Conservation (phyloP, 495 filamentous ascomycete species). For the Aspergillus baeticus region DNA sequence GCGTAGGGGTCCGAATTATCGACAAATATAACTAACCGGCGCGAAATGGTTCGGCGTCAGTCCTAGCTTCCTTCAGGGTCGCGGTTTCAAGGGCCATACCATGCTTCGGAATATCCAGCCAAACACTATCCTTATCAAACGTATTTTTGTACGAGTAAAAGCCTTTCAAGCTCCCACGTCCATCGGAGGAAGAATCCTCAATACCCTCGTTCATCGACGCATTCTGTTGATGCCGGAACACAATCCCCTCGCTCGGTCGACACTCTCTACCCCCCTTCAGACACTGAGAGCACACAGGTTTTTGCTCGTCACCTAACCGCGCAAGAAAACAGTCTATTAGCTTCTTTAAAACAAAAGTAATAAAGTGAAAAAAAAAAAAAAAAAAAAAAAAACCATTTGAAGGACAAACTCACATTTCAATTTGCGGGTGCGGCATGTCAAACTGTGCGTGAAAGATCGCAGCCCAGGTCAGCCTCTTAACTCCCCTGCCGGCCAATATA, state of each 20-base stretch:
- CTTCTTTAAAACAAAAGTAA: neutral
- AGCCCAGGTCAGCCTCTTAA: constrained; percentile 8
- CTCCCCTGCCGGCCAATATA: neutral
- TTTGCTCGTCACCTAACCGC: constrained; percentile 50
- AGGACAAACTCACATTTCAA: constrained; percentile 51
- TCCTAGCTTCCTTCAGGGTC: neutral
- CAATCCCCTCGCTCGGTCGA: constrained; percentile 59
- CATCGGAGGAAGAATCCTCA: constrained; percentile 35
- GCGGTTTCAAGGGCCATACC: constrained; percentile 26
- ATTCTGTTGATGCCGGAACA: constrained; percentile 73
- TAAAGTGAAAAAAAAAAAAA: neutral
- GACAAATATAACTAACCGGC: constrained; percentile 57
- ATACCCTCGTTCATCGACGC: constrained; percentile 61
- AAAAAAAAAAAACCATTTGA: no score
- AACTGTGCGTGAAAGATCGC: constrained; percentile 29
- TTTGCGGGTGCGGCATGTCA: constrained; percentile 63
- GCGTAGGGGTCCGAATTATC: constrained; percentile 62
- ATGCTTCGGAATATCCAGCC: constrained; percentile 63
- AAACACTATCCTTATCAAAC: constrained; percentile 59
- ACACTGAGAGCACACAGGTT: constrained; percentile 58
- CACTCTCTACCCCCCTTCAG: constrained; percentile 60
- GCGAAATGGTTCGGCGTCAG: constrained; percentile 13
- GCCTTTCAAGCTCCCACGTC: constrained; percentile 51
- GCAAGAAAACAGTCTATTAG: neutral
- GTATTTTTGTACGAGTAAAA: constrained; percentile 72